These are phyloP conservation scores for Colletotrichum scovillei DNA, from an alignment of 2,329 filamentous ascomycete genomes.

Conservation along the genomic window DNA sequence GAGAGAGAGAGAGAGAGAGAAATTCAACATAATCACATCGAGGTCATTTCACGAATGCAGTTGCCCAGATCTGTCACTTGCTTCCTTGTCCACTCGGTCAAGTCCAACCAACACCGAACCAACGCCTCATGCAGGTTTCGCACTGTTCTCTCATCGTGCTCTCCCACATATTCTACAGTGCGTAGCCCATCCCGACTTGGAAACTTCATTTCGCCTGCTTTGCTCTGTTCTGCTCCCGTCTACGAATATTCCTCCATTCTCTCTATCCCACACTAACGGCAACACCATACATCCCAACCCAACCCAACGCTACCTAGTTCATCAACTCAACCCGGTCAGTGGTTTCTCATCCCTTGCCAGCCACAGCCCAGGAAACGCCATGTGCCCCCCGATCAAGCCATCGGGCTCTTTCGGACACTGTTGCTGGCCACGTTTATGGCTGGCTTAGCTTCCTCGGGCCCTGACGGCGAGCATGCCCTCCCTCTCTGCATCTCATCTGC, in stretches of 20 bases:
- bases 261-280: background rate
- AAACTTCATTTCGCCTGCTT: slow-evolving; percentile 12
- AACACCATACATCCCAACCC: background rate
- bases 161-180: background rate
- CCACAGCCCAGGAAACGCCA: background rate
- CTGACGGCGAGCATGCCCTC: background rate
- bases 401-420: slow-evolving; percentile 1
- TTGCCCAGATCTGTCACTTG: background rate
- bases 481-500: background rate
- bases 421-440: background rate
- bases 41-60: background rate
- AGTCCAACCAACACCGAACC: background rate
- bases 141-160: background rate
- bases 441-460: background rate
- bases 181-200: background rate
- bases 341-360: background rate
- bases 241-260: too few species aligned
- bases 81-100: background rate
- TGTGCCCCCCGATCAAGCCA: background rate
- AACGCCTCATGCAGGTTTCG: background rate
- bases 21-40: background rate
- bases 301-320: background rate
- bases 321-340: background rate
- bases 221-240: background rate
- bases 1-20: background rate